Evolutionary conservation across 257 asterid genomes (phyloP).

Genomic region (Petrea volubilis): DNA sequence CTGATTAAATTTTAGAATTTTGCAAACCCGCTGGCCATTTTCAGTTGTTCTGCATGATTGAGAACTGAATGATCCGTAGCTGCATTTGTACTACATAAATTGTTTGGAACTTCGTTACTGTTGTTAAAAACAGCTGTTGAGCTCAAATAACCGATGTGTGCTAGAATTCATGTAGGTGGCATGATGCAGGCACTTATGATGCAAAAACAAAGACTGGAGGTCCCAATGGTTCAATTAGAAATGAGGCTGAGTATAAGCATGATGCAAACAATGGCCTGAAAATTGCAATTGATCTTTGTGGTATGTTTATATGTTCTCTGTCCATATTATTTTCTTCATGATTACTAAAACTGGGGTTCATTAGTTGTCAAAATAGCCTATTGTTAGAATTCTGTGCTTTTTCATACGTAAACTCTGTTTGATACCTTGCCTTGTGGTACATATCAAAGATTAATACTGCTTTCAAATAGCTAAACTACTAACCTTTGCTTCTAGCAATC

Average conservation of each 20-base stretch:
- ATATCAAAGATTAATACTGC: neutral
- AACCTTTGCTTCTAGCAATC: neutral
- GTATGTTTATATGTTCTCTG: constrained; percentile 32
- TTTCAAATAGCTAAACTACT: neutral
- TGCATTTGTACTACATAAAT: neutral
- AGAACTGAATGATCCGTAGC: neutral
- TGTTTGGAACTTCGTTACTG: neutral
- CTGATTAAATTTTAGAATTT: neutral
- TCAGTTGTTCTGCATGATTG: neutral
- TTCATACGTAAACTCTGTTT: neutral
- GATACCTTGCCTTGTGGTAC: neutral
- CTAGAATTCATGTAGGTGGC: constrained; percentile 64
- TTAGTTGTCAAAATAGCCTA: neutral
- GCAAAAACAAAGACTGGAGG: constrained; percentile 82
- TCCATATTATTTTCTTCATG: neutral
- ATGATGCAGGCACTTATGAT: constrained; percentile 92
- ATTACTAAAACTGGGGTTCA: neutral
- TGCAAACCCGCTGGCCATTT: neutral
- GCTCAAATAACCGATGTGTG: neutral
- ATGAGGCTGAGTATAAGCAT: constrained; percentile 53
- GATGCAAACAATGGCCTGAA: constrained; percentile 68
- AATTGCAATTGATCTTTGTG: constrained; percentile 74
- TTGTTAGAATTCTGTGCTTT: neutral
- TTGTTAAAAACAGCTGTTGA: neutral
- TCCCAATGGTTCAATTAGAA: constrained; percentile 89